Percentiles rank a stretch among this genome's conserved stretches.
Conservation (phyloP, 2,329 filamentous ascomycete genomes). For the Macroventuria anomochaeta region DNA sequence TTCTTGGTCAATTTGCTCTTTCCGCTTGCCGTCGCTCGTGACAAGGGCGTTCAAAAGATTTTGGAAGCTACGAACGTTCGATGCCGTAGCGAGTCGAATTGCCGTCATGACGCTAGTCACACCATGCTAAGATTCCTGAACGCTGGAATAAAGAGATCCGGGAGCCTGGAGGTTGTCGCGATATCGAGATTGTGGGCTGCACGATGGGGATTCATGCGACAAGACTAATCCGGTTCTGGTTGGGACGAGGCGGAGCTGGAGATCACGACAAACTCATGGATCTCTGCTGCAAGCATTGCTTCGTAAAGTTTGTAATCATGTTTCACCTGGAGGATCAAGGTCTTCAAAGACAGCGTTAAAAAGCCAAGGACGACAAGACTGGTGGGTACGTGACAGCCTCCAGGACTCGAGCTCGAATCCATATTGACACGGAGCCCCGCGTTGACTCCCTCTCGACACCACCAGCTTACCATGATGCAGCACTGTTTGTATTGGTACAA, state of each 20-base stretch:
- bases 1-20: conserved; percentile 32
- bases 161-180: conserved; percentile 4
- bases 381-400: conserved; percentile 10
- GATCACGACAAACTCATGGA: conserved; percentile 2
- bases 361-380: conserved; percentile 1
- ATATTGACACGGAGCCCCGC: conserved; percentile 18
- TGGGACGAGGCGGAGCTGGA: conserved; percentile 13
- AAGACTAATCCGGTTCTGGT: conserved; percentile 11
- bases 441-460: conserved; percentile 3
- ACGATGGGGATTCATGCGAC: not conserved
- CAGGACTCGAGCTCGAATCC: not conserved
- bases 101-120: conserved; percentile 22
- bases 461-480: conserved; percentile 22
- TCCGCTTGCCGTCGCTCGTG: conserved; percentile 19
- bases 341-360: not conserved
- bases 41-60: conserved; percentile 28
- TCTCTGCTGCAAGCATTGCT: not conserved
- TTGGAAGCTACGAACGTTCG: conserved; percentile 41
- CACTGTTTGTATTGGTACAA: not conserved
- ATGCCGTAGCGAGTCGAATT: conserved; percentile 40
- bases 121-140: conserved; percentile 18
- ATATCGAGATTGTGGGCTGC: conserved; percentile 3
- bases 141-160: conserved; percentile 1
- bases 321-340: not conserved
- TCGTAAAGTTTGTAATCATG: not conserved